phyloP scores from a whole-genome alignment of 2,329 filamentous ascomycete species.

The Exophiala phaeomuriformis region DNA sequence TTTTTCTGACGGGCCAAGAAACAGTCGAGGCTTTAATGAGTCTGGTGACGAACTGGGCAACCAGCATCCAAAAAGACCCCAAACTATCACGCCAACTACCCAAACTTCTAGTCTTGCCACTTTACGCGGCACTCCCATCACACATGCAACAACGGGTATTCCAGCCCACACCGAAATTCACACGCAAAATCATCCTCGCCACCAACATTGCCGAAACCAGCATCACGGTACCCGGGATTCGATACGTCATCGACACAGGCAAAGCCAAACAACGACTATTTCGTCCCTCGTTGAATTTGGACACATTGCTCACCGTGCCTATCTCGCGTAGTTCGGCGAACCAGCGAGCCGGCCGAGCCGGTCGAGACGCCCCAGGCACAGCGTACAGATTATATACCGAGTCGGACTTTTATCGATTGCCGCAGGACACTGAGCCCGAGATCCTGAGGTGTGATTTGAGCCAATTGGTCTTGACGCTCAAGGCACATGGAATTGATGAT shows the following conservation, averaged over 20 bases:
- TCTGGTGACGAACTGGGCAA: constrained; percentile 71
- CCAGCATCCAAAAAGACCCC: constrained; percentile 54
- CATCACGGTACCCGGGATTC: constrained; percentile 86
- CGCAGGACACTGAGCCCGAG: constrained; percentile 73
- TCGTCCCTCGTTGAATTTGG: constrained; percentile 72
- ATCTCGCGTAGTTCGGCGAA: constrained; percentile 92
- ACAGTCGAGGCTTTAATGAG: constrained; percentile 78
- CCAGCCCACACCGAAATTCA: constrained; percentile 62
- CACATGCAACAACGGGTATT: constrained; percentile 83
- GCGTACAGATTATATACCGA: constrained; percentile 88
- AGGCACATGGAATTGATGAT: constrained; percentile 77
- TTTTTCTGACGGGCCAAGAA: constrained; percentile 88
- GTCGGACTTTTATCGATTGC: constrained; percentile 60
- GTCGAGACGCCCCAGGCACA: constrained; percentile 82
- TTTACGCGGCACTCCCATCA: constrained; percentile 86
- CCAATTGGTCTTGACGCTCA: constrained; percentile 84
- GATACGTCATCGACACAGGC: constrained; percentile 84
- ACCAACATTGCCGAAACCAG: constrained; percentile 99
- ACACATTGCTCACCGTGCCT: constrained; percentile 80
- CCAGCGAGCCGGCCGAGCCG: constrained; percentile 83
- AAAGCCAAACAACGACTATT: constrained; percentile 95
- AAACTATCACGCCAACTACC: constrained; percentile 51
- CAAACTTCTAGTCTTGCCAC: constrained; percentile 62
- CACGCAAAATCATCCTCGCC: constrained; percentile 80
- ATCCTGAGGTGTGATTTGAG: constrained; percentile 85